Percentiles rank a stretch among this genome's conserved stretches.
Evolutionary conservation across 257 asterid species (phyloP).

Genomic region (Rhazya stricta): DNA sequence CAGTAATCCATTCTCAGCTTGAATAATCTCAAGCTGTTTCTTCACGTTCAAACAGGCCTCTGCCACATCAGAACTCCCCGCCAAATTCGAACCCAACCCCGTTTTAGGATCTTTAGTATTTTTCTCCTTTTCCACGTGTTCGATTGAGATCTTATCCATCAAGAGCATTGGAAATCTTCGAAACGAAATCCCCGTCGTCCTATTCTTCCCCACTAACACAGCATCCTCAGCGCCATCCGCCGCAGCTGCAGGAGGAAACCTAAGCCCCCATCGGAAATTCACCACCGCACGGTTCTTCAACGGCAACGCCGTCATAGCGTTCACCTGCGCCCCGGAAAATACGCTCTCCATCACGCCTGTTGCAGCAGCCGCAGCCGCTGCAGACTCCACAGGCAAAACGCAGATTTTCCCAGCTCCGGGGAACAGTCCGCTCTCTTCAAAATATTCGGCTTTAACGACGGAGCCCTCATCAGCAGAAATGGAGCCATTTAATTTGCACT

Average conservation of each 20-base stretch:
- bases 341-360: conserved; percentile 44
- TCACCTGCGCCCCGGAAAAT: conserved; percentile 49
- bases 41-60: conserved; percentile 69
- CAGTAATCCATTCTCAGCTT: conserved; percentile 68
- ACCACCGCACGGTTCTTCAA: conserved; percentile 47
- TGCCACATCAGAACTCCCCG: conserved; percentile 36
- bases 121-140: conserved; percentile 42
- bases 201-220: conserved; percentile 39
- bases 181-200: conserved; percentile 35
- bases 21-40: conserved; percentile 67
- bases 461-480: conserved; percentile 20
- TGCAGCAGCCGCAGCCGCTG: conserved; percentile 50
- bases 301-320: conserved; percentile 67
- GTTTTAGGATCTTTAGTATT: conserved; percentile 27
- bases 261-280: conserved; percentile 86
- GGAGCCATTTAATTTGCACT: conserved; percentile 27
- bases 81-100: conserved; percentile 21
- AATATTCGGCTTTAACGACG: conserved; percentile 23
- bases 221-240: conserved; percentile 38
- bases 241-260: conserved; percentile 47
- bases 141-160: conserved; percentile 87
- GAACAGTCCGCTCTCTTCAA: conserved; percentile 29
- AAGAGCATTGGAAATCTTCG: conserved; percentile 49
- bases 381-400: conserved; percentile 27
- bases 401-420: conserved; percentile 30